These are phyloP conservation scores for Akebia trifoliata DNA, from an alignment of 164 flowering plant species.

Conservation along the genomic window DNA sequence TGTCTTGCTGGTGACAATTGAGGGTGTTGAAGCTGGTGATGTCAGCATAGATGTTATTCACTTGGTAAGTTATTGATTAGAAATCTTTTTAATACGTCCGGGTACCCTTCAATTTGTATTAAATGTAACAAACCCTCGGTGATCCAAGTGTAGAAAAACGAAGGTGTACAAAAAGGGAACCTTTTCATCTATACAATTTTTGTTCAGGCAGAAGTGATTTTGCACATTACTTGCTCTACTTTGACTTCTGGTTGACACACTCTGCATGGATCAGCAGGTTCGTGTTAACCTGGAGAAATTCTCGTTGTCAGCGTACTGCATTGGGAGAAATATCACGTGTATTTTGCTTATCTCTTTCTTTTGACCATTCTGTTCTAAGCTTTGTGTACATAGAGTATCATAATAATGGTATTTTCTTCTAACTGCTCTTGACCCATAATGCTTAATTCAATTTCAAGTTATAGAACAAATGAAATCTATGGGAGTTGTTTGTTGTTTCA, in stretches of 20 bases:
- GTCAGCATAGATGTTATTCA: slow-evolving; percentile 92
- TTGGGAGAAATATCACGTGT: slow-evolving; percentile 29
- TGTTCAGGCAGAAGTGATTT: slow-evolving; percentile 8
- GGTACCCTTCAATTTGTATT: neutral
- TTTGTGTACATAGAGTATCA: slow-evolving; percentile 11
- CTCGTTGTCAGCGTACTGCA: slow-evolving; percentile 31
- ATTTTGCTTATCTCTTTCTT: slow-evolving; percentile 24
- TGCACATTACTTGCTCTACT: slow-evolving; percentile 1
- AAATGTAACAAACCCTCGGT: neutral
- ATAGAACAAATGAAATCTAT: slow-evolving; percentile 3
- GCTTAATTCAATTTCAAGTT: slow-evolving; percentile 11
- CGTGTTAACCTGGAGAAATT: slow-evolving; percentile 25
- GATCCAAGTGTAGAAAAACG: neutral
- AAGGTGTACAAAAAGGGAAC: neutral
- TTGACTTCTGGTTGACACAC: slow-evolving; percentile 15
- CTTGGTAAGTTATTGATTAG: slow-evolving; percentile 48
- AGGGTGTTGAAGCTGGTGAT: slow-evolving; percentile 84
- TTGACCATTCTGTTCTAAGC: slow-evolving; percentile 13
- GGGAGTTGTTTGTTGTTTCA: neutral
- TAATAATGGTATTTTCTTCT: slow-evolving; percentile 15
- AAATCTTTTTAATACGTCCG: neutral
- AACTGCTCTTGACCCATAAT: slow-evolving; percentile 9
- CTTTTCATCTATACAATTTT: neutral
- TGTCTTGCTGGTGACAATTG: slow-evolving; percentile 83
- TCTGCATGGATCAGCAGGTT: slow-evolving; percentile 28